Evolutionary conservation across 2,329 filamentous ascomycete species (phyloP), one percentile per base, ranked within the genome.

Genomic region (Curvularia sp.): DNA sequence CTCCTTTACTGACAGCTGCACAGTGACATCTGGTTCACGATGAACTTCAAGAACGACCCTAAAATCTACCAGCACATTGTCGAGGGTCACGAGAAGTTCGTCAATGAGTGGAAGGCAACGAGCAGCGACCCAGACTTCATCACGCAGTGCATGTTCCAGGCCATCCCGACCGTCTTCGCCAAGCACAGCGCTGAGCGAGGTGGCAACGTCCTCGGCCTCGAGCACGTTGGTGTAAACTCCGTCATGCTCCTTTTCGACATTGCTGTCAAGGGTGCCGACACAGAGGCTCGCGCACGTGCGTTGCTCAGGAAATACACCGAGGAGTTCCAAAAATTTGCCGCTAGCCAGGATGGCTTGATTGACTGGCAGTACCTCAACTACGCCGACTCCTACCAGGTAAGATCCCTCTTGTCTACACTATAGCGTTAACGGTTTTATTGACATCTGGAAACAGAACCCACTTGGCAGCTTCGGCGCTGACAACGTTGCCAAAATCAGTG

Each of bases 401-500:
- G 26, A 44, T 44, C 50, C 41, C 30, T 20, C 41, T 31, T n/a
- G 15, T 13, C 33, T 5, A 43, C 3, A 33, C 39, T 18, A n/a
- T 4, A 7, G 3, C 22, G 9, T 5, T 5, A 18, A 39, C 5
- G 13, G 8, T 15, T 13, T 20, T 9, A 15, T 53, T 64, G 13
- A 64, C 49, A 28, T 18, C 1, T 75, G 79, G 15, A 8, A 22
- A 22, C 13, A 66, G 67, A 73, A 80, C 62, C 72, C 77, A 3
- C 65, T 83, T 38, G 61, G 65, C 18, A 72, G 76, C 24, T 83
- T 82, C 60, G 80, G 80, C 1, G 33, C 62, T 18, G 64, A 63
- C 4, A 82, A 78, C 51, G 64, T 75, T 22, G 60, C 65, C 24
- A 71, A 68, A 38, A 67, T 82, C 49, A 61, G 65, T 43, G 61